Evolutionary conservation across 257 asterid genomes (phyloP).

Genomic region (Misopates orontium): DNA sequence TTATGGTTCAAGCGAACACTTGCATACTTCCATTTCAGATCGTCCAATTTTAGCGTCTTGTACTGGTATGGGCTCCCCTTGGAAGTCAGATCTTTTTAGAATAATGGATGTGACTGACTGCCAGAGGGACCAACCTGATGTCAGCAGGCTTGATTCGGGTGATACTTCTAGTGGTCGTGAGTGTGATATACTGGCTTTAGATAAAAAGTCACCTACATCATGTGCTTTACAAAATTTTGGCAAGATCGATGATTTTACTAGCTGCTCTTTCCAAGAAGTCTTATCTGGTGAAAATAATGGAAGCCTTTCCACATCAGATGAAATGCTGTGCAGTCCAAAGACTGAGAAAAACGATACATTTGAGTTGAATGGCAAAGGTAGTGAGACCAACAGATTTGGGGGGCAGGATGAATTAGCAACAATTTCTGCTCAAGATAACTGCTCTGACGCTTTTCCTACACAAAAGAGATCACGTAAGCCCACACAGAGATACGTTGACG

Average conservation of each 20-base stretch:
- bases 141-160: constrained; percentile 38
- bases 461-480: constrained; percentile 89
- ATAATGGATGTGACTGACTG: constrained; percentile 40
- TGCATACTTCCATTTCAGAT: constrained; percentile 53
- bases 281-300: constrained; percentile 50
- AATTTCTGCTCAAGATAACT: constrained; percentile 28
- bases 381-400: constrained; percentile 26
- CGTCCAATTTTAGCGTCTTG: constrained; percentile 41
- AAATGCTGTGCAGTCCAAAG: constrained; percentile 35
- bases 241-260: constrained; percentile 58
- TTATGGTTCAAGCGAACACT: constrained; percentile 58
- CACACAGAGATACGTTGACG: constrained; percentile 88
- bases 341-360: constrained; percentile 37
- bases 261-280: constrained; percentile 47
- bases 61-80: constrained; percentile 40
- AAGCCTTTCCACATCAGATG: constrained; percentile 38
- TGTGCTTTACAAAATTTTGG: constrained; percentile 46
- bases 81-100: constrained; percentile 56
- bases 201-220: constrained; percentile 46
- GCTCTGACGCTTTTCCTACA: constrained; percentile 33
- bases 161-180: constrained; percentile 41
- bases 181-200: constrained; percentile 39
- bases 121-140: constrained; percentile 35
- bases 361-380: constrained; percentile 25
- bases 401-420: constrained; percentile 32